phyloP scores from a whole-genome alignment of 169 alveolate genomes.

The Hammondia hammondi region DNA sequence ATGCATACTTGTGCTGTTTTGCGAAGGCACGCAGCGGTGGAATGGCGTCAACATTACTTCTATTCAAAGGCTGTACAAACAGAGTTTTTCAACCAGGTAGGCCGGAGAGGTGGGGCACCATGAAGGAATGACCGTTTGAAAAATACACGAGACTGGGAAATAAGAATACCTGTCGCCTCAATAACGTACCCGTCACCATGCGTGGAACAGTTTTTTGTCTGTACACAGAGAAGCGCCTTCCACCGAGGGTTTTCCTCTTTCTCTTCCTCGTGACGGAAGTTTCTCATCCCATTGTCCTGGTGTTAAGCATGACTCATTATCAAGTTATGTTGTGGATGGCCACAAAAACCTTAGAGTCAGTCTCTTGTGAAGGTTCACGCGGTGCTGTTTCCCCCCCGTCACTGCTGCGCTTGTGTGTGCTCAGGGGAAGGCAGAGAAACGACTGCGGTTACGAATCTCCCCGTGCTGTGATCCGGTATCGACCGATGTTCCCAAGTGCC shows the following conservation, averaged over 20 bases:
- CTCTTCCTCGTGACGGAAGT: no score
- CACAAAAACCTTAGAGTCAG: no score
- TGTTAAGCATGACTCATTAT: no score
- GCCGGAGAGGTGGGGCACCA: not conserved
- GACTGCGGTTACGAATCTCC: constrained; percentile 26
- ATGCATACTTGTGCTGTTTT: not conserved
- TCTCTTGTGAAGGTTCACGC: no score
- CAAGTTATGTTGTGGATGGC: no score
- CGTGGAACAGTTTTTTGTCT: no score
- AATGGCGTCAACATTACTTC: constrained; percentile 49
- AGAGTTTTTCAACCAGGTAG: constrained; percentile 39
- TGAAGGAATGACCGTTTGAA: not conserved
- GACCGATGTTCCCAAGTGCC: constrained; percentile 51
- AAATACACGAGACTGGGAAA: no score
- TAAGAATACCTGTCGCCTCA: not conserved
- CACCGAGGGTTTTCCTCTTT: no score
- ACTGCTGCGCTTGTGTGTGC: not conserved
- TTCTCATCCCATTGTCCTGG: no score
- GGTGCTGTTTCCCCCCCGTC: no score
- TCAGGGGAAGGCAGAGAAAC: constrained; percentile 21
- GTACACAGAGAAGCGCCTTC: no score
- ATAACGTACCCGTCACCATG: no score
- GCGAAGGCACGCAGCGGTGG: constrained; percentile 36
- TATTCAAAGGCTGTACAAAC: constrained; percentile 5
- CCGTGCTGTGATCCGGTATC: constrained; percentile 22